Evolutionary conservation across 2,329 filamentous ascomycete species (phyloP).

Genomic region (Erysiphe pulchra): DNA sequence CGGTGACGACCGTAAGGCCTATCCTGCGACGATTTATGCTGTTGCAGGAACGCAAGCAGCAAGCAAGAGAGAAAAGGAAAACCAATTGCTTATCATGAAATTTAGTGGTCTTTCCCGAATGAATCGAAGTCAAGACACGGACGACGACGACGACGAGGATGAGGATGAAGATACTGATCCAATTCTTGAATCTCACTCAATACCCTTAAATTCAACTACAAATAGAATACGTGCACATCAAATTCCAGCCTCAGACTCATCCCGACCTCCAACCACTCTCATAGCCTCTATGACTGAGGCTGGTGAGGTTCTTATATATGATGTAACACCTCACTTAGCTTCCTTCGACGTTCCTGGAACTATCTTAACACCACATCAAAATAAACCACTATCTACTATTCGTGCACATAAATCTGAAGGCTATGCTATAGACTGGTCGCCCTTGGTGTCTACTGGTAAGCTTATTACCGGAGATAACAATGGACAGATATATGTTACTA

Average conservation of each 20-base stretch:
- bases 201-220: conserved; percentile 65
- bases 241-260: conserved; percentile 42
- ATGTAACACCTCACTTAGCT: conserved; percentile 68
- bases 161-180: conserved; percentile 58
- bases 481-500: conserved; percentile 71
- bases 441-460: conserved; percentile 53
- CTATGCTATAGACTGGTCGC: conserved; percentile 94
- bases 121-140: conserved; percentile 41
- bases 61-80: conserved; percentile 47
- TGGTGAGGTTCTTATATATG: conserved; percentile 70
- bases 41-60: conserved; percentile 90
- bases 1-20: conserved; percentile 74
- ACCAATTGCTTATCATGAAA: conserved; percentile 89
- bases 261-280: conserved; percentile 51
- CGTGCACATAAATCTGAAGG: conserved; percentile 82
- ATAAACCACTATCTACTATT: conserved; percentile 69
- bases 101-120: conserved; percentile 77
- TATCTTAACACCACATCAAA: conserved; percentile 54
- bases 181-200: conserved; percentile 76
- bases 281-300: conserved; percentile 87
- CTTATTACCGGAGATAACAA: conserved; percentile 79
- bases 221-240: conserved; percentile 85
- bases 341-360: conserved; percentile 80
- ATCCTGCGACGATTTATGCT: conserved; percentile 84
- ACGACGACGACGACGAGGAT: conserved; percentile 43